A percentile compares a stretch with the other conserved stretches of the same genome.
Evolutionary conservation across 78 protist genomes (phyloP).

Genomic region (Pigoraptor vietnamica): DNA sequence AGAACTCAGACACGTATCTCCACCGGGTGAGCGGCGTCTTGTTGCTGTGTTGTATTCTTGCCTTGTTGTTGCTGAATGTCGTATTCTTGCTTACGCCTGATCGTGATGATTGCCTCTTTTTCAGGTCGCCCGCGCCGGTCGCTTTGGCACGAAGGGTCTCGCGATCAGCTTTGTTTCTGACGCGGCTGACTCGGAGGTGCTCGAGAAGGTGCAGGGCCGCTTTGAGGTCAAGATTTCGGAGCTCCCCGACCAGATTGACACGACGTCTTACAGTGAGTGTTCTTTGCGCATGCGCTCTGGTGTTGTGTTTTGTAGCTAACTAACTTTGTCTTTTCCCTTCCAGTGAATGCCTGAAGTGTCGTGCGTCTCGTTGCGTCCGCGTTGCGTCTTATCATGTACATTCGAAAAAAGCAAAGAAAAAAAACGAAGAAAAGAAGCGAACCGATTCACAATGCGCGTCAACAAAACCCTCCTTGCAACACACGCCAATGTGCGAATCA

Average conservation of each 20-base stretch:
- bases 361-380: no score
- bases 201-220: slow-evolving; percentile 86
- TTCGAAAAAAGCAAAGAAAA: no score
- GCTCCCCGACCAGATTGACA: slow-evolving; percentile 80
- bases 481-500: no score
- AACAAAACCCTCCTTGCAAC: no score
- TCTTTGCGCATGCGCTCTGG: no score
- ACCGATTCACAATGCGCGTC: no score
- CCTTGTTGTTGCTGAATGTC: neutral
- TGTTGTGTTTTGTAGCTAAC: no score
- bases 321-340: no score
- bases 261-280: slow-evolving; percentile 77
- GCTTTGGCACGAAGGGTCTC: slow-evolving; percentile 99
- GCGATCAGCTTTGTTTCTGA: slow-evolving; percentile 94
- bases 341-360: no score
- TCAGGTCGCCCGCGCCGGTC: slow-evolving; percentile 97
- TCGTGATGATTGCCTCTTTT: neutral
- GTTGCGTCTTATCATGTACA: no score
- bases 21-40: slow-evolving; percentile 75
- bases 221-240: slow-evolving; percentile 82
- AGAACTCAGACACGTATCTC: slow-evolving; percentile 79
- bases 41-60: neutral
- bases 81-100: neutral
- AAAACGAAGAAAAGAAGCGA: no score
- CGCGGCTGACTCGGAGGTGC: slow-evolving; percentile 58